Evolutionary conservation across 768 basidiomycete genomes (phyloP).

Genomic region (Rhizopogon salebrosus): DNA sequence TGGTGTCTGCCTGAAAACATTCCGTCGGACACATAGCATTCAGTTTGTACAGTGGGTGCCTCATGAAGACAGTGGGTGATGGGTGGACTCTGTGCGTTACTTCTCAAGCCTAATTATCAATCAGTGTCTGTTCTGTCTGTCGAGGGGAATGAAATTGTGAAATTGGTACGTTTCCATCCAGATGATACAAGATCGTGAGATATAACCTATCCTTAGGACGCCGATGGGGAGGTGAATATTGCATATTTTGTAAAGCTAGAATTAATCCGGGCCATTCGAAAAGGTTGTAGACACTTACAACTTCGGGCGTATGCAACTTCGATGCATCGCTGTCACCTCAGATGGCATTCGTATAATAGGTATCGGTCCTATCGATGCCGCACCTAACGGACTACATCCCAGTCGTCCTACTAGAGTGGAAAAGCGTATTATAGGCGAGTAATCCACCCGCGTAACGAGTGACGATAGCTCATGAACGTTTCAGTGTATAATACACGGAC

Average conservation of each 20-base stretch:
- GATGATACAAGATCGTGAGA: conserved; percentile 6
- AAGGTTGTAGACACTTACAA: conserved; percentile 36
- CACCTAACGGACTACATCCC: conserved; percentile 39
- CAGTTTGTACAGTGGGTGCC: conserved; percentile 51
- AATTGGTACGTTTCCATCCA: conserved; percentile 29
- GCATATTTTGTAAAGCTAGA: not conserved
- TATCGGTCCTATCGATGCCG: conserved; percentile 44
- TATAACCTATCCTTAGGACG: conserved; percentile 30
- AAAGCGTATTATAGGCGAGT: conserved; percentile 48
- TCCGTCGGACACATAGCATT: conserved; percentile 39
- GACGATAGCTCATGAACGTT: not conserved
- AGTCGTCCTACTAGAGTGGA: conserved; percentile 44
- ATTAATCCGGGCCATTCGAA: not conserved
- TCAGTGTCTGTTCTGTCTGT: conserved; percentile 44
- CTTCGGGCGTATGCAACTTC: conserved; percentile 40
- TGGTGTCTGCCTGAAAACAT: conserved; percentile 45
- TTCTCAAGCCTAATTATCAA: not conserved
- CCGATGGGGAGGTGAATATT: conserved; percentile 34
- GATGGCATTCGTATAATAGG: conserved; percentile 42
- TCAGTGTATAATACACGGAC: conserved; percentile 45
- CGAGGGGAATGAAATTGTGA: conserved; percentile 44
- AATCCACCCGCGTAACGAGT: not conserved
- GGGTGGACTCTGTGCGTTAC: not conserved
- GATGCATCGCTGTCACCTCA: conserved; percentile 44
- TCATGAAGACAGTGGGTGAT: conserved; percentile 35